Conservation (phyloP, 441 rosid genomes). For the Populus hybrid region DNA sequence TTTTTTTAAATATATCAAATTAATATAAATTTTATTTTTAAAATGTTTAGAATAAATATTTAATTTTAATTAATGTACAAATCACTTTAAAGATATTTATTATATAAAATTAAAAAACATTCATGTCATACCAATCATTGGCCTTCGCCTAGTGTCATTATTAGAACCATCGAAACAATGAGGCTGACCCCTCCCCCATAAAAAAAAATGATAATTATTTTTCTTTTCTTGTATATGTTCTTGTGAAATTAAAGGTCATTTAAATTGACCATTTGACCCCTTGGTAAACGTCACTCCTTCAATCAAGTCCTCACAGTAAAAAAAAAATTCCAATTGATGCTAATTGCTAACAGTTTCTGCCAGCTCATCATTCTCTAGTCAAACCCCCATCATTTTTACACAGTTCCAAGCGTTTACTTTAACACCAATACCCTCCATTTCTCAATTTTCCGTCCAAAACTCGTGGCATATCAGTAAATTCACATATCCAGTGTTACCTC, state of each 20-base stretch:
- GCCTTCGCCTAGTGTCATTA: too few relatives aligned
- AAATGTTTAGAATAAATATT: too few relatives aligned
- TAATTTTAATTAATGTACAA: too few relatives aligned
- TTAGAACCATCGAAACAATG: too few relatives aligned
- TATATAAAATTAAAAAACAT: too few relatives aligned
- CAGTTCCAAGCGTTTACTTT: not conserved
- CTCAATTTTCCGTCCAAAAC: not conserved
- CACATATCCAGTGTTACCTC: not conserved
- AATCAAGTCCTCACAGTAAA: not conserved
- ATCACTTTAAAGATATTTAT: too few relatives aligned
- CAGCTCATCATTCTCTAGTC: not conserved
- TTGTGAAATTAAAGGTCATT: not conserved
- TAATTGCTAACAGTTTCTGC: not conserved
- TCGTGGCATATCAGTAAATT: conserved; percentile 1
- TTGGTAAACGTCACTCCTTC: not conserved
- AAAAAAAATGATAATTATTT: too few relatives aligned
- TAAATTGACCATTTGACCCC: not conserved
- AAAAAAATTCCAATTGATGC: not conserved
- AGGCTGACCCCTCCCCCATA: too few relatives aligned
- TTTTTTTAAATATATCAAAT: too few relatives aligned
- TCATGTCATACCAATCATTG: too few relatives aligned
- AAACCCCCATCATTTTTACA: not conserved
- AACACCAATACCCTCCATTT: not conserved
- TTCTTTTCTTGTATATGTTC: too few relatives aligned
- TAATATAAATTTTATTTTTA: too few relatives aligned